Percentiles rank a stretch among this genome's conserved stretches.
Conservation (phyloP, 2,329 filamentous ascomycete species). For the Phialophora chinensis region DNA sequence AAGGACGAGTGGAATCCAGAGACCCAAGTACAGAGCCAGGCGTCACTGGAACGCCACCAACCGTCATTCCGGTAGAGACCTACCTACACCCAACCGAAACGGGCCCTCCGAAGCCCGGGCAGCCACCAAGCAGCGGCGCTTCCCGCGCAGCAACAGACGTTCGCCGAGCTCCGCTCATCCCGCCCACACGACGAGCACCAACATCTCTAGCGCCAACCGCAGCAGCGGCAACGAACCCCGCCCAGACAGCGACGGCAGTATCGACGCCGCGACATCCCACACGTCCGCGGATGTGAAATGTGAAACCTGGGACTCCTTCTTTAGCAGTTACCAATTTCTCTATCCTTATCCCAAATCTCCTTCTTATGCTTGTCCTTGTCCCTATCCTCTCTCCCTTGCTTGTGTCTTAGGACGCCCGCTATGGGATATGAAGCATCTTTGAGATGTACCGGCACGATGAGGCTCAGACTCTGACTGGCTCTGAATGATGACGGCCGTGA, state of each 20-base stretch:
- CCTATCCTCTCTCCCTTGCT: too few relatives aligned
- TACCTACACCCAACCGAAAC: neutral
- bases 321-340: too few relatives aligned
- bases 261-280: neutral
- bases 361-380: too few relatives aligned
- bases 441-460: too few relatives aligned
- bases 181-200: conserved; percentile 20
- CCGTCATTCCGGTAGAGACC: neutral
- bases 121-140: neutral
- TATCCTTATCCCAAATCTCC: too few relatives aligned
- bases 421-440: too few relatives aligned
- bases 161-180: neutral
- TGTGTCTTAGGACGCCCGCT: too few relatives aligned
- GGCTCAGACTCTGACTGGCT: too few relatives aligned
- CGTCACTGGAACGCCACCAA: neutral
- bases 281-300: neutral
- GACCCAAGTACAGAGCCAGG: neutral
- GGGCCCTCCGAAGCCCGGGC: neutral
- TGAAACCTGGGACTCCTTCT: neutral
- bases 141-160: neutral
- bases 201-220: conserved; percentile 21
- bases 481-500: neutral
- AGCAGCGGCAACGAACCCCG: neutral
- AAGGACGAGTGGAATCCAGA: neutral
- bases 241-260: neutral